These are phyloP conservation scores for Nemania sp. DNA, from an alignment of 2,329 filamentous ascomycete species.

Conservation along the genomic window DNA sequence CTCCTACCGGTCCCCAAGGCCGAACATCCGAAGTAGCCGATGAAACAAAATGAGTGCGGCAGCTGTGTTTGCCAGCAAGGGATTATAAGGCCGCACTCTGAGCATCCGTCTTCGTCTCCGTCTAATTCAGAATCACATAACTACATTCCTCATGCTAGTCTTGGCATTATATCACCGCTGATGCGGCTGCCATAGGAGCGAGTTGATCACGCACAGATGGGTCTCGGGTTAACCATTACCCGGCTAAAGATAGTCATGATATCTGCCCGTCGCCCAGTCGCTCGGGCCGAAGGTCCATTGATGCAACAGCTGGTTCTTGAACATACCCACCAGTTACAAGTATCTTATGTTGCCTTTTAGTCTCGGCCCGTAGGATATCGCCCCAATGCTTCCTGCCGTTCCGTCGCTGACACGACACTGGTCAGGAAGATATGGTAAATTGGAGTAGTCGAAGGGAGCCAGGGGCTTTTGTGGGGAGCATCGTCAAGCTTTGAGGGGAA, in stretches of 20 bases:
- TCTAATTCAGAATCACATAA: conserved; percentile 33
- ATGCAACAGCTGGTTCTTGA: conserved; percentile 33
- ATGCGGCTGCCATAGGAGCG: conserved; percentile 9
- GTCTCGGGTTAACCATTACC: conserved; percentile 6
- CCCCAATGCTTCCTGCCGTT: conserved; percentile 31
- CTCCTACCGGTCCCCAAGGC: conserved; percentile 41
- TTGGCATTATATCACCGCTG: conserved; percentile 22
- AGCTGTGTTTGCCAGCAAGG: conserved; percentile 27
- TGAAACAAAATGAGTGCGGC: conserved; percentile 48
- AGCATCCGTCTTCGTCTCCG: conserved; percentile 36
- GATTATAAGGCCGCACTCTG: conserved; percentile 37
- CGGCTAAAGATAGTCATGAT: conserved; percentile 15
- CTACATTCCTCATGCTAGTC: conserved; percentile 26
- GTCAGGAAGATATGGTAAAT: conserved; percentile 30
- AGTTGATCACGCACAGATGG: conserved; percentile 16
- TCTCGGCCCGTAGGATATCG: conserved; percentile 39
- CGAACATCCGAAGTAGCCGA: conserved; percentile 47
- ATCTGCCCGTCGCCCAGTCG: conserved; percentile 22
- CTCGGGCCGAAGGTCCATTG: conserved; percentile 23
- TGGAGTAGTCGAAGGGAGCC: conserved; percentile 32
- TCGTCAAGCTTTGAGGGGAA: conserved; percentile 16
- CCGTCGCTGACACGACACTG: conserved; percentile 27
- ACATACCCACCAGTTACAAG: conserved; percentile 31
- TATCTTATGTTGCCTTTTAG: conserved; percentile 35
- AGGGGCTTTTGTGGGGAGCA: conserved; percentile 19